A percentile compares a stretch with the other conserved stretches of the same genome.
Evolutionary conservation across 1,284 basidiomycete species (phyloP).

Genomic region (Ceratobasidium theobromae): DNA sequence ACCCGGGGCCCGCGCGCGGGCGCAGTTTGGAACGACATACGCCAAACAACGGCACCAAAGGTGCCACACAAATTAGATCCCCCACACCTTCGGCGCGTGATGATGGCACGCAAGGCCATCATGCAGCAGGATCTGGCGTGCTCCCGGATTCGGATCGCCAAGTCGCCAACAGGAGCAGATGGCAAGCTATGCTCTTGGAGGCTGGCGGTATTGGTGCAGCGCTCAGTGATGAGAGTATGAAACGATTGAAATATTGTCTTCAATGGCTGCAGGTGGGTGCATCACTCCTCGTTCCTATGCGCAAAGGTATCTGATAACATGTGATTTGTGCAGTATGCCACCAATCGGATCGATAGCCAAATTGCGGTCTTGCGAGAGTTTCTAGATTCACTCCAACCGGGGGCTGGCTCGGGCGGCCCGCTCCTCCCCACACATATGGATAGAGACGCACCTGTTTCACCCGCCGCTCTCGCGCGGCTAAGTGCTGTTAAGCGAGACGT

Average conservation of each 20-base stretch:
- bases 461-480: conserved; percentile 63
- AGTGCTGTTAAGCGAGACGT: conserved; percentile 77
- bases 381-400: conserved; percentile 53
- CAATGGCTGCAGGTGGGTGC: conserved; percentile 78
- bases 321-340: conserved; percentile 66
- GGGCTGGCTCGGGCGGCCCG: conserved; percentile 37
- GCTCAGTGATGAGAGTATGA: conserved; percentile 87
- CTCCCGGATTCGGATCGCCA: conserved; percentile 38
- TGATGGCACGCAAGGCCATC: conserved; percentile 10
- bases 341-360: conserved; percentile 82
- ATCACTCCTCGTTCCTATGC: background rate
- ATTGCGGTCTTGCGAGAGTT: conserved; percentile 82
- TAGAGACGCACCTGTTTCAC: conserved; percentile 48
- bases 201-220: conserved; percentile 89
- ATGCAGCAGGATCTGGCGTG: conserved; percentile 33
- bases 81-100: conserved; percentile 31
- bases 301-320: conserved; percentile 15
- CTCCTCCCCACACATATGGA: conserved; percentile 43
- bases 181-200: conserved; percentile 82
- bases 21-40: conserved; percentile 25
- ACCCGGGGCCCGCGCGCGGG: conserved; percentile 10
- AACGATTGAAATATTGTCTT: conserved; percentile 80
- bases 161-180: conserved; percentile 68
- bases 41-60: conserved; percentile 41
- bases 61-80: conserved; percentile 25